Percentiles rank a stretch among this genome's conserved stretches.
Conservation (phyloP, 2,329 filamentous ascomycete species). For the Coniochaeta pulveracea region DNA sequence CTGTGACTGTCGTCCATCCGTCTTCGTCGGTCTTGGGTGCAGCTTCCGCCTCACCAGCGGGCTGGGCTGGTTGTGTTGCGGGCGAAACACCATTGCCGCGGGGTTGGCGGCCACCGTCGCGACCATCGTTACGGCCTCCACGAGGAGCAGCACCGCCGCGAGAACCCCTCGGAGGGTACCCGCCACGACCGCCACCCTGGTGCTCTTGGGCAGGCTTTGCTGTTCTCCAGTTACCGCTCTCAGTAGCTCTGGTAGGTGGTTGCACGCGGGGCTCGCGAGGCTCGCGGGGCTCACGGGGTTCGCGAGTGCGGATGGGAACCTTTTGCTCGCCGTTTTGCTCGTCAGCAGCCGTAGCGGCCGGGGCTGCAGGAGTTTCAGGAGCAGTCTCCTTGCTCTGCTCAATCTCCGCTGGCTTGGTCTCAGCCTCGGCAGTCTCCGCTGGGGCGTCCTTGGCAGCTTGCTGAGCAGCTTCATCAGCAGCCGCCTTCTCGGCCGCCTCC, state of each 20-base stretch:
- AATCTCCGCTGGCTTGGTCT: constrained; percentile 1
- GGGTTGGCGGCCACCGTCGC: constrained; percentile 31
- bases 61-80: constrained; percentile 21
- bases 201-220: constrained; percentile 36
- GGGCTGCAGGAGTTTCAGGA: constrained; percentile 18
- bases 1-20: constrained; percentile 50
- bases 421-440: constrained; percentile 13
- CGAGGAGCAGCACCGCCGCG: constrained; percentile 29
- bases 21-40: constrained; percentile 37
- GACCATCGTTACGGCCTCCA: constrained; percentile 32
- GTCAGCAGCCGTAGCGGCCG: constrained; percentile 15
- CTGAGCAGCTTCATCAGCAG: constrained; percentile 21
- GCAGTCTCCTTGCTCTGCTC: constrained; percentile 13
- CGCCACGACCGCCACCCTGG: constrained; percentile 33
- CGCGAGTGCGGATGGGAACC: constrained; percentile 24
- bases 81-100: constrained; percentile 32
- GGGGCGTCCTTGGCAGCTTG: constrained; percentile 14
- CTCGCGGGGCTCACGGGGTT: constrained; percentile 17
- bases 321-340: constrained; percentile 32
- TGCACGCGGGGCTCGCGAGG: constrained; percentile 25
- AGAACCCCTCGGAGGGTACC: constrained; percentile 23
- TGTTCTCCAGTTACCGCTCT: constrained; percentile 50
- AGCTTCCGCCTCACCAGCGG: constrained; percentile 18
- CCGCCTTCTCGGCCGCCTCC: constrained; percentile 15
- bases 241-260: constrained; percentile 35